These are phyloP conservation scores for Colletotrichum somersetense DNA, from an alignment of 2,329 filamentous ascomycete genomes.

Conservation along the genomic window DNA sequence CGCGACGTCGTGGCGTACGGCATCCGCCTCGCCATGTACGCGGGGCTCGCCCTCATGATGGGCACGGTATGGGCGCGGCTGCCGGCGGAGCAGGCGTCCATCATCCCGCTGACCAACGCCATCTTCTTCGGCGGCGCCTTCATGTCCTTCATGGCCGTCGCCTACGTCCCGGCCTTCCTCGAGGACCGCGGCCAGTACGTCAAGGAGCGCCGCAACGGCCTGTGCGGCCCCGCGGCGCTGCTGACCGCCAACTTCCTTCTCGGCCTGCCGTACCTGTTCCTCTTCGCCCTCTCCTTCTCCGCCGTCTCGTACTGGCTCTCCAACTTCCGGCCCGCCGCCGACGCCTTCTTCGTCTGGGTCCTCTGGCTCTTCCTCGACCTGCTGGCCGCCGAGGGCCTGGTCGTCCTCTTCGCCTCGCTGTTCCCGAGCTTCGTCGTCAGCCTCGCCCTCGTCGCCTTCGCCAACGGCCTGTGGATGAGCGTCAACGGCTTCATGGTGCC, in stretches of 20 bases:
- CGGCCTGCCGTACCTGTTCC: constrained; percentile 83
- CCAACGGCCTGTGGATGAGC: constrained; percentile 91
- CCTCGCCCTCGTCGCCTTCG: constrained; percentile 84
- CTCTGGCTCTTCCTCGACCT: constrained; percentile 90
- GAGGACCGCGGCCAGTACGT: constrained; percentile 80
- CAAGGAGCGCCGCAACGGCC: constrained; percentile 85
- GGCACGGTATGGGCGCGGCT: constrained; percentile 88
- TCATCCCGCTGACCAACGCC: constrained; percentile 85
- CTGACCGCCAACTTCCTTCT: constrained; percentile 85
- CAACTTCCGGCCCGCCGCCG: constrained; percentile 75
- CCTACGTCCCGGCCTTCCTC: constrained; percentile 86
- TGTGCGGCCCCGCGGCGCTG: constrained; percentile 81
- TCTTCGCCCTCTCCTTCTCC: constrained; percentile 82
- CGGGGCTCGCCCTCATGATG: constrained; percentile 82
- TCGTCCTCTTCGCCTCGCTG: constrained; percentile 79
- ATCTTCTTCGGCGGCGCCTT: constrained; percentile 82
- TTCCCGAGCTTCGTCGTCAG: constrained; percentile 85
- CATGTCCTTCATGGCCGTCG: constrained; percentile 86
- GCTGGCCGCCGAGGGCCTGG: constrained; percentile 83
- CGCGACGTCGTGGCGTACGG: constrained; percentile 88
- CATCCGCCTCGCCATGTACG: constrained; percentile 85
- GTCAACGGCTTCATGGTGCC: constrained; percentile 86
- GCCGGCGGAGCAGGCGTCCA: constrained; percentile 74
- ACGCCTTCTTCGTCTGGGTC: constrained; percentile 81
- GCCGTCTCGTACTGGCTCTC: constrained; percentile 83